phyloP scores from a whole-genome alignment of 805 yeast species.

The Myxozyma neotropica region DNA sequence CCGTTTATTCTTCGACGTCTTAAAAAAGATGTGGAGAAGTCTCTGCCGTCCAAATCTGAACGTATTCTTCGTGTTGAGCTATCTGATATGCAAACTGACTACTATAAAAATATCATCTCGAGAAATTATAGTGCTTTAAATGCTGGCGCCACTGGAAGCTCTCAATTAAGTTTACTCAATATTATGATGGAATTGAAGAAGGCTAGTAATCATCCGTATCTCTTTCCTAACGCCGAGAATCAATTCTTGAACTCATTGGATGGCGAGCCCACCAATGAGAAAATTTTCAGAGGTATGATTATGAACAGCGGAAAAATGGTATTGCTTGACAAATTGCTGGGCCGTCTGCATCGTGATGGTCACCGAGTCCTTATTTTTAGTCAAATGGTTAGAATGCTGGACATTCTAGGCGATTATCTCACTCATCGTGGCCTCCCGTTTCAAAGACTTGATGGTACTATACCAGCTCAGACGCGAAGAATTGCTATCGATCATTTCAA shows the following conservation, averaged over 20 bases:
- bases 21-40: constrained; percentile 96
- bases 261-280: constrained; percentile 57
- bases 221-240: constrained; percentile 91
- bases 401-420: constrained; percentile 90
- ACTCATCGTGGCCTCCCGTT: constrained; percentile 82
- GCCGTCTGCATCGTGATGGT: constrained; percentile 85
- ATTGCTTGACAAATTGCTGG: constrained; percentile 81
- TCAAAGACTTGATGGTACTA: constrained; percentile 95
- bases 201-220: constrained; percentile 95
- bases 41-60: constrained; percentile 93
- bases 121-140: constrained; percentile 90
- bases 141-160: constrained; percentile 71
- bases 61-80: constrained; percentile 92
- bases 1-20: constrained; percentile 92
- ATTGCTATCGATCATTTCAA: constrained; percentile 95
- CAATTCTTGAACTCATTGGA: constrained; percentile 52
- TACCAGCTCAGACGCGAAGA: constrained; percentile 90
- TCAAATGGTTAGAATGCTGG: constrained; percentile 97
- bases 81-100: constrained; percentile 92
- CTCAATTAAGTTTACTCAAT: constrained; percentile 83
- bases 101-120: constrained; percentile 90
- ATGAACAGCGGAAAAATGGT: constrained; percentile 99
- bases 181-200: constrained; percentile 95
- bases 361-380: constrained; percentile 93
- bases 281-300: constrained; percentile 79